phyloP scores from a whole-genome alignment of 192 early-diverging fungal genomes.

The Coemansia sp. region DNA sequence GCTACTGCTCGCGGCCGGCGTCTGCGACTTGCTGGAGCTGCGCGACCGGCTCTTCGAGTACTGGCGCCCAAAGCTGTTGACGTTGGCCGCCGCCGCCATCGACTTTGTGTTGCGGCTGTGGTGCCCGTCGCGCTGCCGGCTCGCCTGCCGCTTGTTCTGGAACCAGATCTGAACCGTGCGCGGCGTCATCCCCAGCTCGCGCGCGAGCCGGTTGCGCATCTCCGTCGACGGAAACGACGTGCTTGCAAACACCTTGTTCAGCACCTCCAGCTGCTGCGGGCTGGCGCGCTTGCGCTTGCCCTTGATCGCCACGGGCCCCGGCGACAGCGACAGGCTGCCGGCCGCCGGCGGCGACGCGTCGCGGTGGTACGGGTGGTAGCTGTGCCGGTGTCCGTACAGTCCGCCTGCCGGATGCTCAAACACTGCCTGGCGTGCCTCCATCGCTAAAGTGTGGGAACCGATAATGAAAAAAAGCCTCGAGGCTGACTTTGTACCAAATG shows the following conservation, averaged over 20 bases:
- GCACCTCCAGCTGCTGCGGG: constrained; percentile 67
- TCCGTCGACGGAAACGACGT: constrained; percentile 84
- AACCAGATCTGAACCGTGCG: constrained; percentile 97
- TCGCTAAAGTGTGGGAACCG: not conserved
- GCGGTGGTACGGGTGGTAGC: constrained; percentile 23
- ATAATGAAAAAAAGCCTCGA: not conserved
- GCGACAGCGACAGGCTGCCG: constrained; percentile 13
- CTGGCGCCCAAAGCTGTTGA: constrained; percentile 11
- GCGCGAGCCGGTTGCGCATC: constrained; percentile 69
- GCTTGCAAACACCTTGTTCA: constrained; percentile 70
- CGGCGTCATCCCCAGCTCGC: constrained; percentile 81
- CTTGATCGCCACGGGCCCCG: constrained; percentile 46
- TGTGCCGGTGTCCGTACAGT: not conserved
- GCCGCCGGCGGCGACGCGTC: constrained; percentile 2
- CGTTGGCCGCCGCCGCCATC: constrained; percentile 19
- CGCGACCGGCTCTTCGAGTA: constrained; percentile 32
- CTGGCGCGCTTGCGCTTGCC: constrained; percentile 80
- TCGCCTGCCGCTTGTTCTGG: constrained; percentile 87
- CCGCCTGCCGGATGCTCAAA: constrained; percentile 7
- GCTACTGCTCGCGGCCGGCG: not conserved
- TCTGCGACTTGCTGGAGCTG: not conserved
- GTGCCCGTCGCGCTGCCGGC: constrained; percentile 56
- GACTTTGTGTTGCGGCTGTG: constrained; percentile 50
- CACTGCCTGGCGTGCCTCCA: constrained; percentile 14
- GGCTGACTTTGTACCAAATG: constrained; percentile 1